Evolutionary conservation across 192 early-diverging fungal genomes (phyloP), one percentile per base, ranked within the genome.

Genomic region (Kickxella alabastrina): DNA sequence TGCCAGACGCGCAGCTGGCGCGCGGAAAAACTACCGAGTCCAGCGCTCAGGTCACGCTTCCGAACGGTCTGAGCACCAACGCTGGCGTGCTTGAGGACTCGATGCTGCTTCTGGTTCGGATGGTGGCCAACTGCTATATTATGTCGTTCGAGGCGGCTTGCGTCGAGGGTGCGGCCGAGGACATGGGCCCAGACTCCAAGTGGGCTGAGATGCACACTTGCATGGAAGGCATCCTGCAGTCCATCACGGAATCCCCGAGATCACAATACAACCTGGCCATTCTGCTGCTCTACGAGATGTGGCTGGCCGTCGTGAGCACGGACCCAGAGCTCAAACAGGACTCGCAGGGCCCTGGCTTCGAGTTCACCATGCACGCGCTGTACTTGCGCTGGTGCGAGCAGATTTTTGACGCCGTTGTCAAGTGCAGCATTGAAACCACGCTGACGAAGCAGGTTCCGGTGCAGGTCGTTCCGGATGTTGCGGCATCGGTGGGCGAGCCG

Each of bases 351-450:
- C 21, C 49, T 7, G 42, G 18, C 0, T 22, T 15, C 40, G 43
- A 64, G 28, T 46, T 39, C 40, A 59, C 55, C 19, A 36, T 50
- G 14, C 42, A 68, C 22, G 49, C 65, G 13, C 48, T 75, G 29
- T 75, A 75, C 29, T n/a, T 64, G 28, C 45, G 29, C 43, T 75
- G 72, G 72, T 60, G 65, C 41, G 60, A 60, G 26, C 52, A 56
- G 26, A 68, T 75, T 3, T 60, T 75, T 40, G 65, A 55, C 18
- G 52, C 63, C 22, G 42, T 75, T 1, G 47, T 75, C 19, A 40
- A 49, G 14, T 31, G 35, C 25, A 53, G 54, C 27, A 54, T 64
- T 4, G 57, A 56, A 3, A 21, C 43, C 13, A 57, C 46, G 49
- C 44, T 43, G 18, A 48, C 31, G 26, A n/a, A n/a, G n/a, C 56